Percentiles rank a stretch among this genome's conserved stretches.
These are phyloP conservation scores for Clavariopsis aquatica DNA, from an alignment of 495 filamentous ascomycete species.

Conservation along the genomic window DNA sequence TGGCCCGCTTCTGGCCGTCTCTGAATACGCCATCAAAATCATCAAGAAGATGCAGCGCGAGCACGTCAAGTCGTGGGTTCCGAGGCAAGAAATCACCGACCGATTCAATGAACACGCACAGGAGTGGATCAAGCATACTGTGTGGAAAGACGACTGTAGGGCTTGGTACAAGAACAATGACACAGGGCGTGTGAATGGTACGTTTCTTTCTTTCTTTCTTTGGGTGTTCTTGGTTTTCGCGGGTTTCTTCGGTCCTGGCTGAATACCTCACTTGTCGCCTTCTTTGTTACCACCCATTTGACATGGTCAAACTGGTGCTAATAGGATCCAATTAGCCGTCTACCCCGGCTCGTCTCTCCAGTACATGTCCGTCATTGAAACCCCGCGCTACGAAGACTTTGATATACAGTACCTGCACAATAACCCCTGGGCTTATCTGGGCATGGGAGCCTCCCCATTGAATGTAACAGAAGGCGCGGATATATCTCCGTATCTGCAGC, in stretches of 20 bases:
- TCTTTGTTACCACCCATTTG: too few relatives aligned
- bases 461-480: constrained; percentile 32
- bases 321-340: too few relatives aligned
- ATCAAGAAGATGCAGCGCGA: constrained; percentile 48
- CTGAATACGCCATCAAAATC: constrained; percentile 41
- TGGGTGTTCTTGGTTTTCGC: too few relatives aligned
- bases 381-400: constrained; percentile 45
- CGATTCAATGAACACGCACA: constrained; percentile 44
- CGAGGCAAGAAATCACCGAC: constrained; percentile 42
- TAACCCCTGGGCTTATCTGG: constrained; percentile 44
- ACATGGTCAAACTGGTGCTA: too few relatives aligned
- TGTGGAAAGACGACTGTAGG: constrained; percentile 46
- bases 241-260: too few relatives aligned
- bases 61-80: constrained; percentile 43
- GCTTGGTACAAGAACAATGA: constrained; percentile 46
- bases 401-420: constrained; percentile 43
- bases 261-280: too few relatives aligned
- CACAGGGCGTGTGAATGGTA: constrained; percentile 43
- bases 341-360: constrained; percentile 44
- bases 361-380: constrained; percentile 39
- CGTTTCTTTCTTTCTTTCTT: not conserved
- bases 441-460: constrained; percentile 40
- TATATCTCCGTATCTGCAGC: constrained; percentile 41
- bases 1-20: constrained; percentile 40
- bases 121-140: constrained; percentile 47